A percentile compares a stretch with the other conserved stretches of the same genome.
Conservation (phyloP, 2,329 filamentous ascomycete species). For the Aspergillus tamarii region DNA sequence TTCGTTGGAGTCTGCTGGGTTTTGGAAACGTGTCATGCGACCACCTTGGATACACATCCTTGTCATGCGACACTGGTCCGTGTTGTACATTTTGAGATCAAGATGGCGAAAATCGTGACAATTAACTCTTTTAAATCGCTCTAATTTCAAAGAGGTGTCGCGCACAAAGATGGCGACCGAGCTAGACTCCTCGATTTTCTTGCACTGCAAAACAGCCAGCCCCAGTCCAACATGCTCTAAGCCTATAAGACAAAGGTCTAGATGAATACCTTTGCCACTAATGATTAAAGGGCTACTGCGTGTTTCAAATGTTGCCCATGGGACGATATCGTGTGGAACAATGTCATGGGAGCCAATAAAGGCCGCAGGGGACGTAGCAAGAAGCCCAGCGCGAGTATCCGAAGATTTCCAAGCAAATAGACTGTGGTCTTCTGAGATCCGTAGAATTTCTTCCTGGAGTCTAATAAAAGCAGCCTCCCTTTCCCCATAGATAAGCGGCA, state of each 20-base stretch:
- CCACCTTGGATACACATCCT: not conserved
- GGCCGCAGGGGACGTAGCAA: not conserved
- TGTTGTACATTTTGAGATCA: not conserved
- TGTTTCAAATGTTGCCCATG: not conserved
- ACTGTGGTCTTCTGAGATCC: slow-evolving; percentile 24
- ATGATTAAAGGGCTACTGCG: not conserved
- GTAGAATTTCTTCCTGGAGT: slow-evolving; percentile 36
- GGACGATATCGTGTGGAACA: not conserved
- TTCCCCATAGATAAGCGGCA: slow-evolving; percentile 33
- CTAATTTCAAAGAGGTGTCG: not conserved
- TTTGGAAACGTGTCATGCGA: not conserved
- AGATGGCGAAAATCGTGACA: not conserved
- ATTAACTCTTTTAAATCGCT: not conserved
- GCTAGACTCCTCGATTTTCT: not conserved
- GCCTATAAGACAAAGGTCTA: not conserved
- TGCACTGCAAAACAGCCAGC: not conserved
- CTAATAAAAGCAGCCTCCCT: slow-evolving; percentile 28
- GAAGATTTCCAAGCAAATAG: not conserved
- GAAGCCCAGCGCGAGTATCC: not conserved
- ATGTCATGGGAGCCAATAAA: not conserved
- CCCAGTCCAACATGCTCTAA: not conserved
- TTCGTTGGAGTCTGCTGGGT: fast-evolving
- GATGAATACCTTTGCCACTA: not conserved
- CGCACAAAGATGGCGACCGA: not conserved
- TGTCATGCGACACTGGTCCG: not conserved